Evolutionary conservation across 306 rosid genomes (phyloP).

Genomic region (Gastrolobium bilobum): DNA sequence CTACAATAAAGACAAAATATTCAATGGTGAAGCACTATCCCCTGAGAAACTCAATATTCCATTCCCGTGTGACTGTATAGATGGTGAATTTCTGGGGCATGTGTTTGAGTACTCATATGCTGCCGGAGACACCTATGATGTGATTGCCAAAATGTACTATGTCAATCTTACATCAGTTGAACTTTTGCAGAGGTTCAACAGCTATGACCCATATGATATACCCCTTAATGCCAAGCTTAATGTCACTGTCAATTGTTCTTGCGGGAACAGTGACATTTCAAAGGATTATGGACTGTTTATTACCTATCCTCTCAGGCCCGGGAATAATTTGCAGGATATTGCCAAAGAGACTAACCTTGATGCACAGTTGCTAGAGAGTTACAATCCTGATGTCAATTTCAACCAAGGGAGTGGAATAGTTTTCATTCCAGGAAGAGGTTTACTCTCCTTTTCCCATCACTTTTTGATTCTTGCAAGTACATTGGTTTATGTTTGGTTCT

Average conservation of each 20-base stretch:
- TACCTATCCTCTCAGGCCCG: conserved; percentile 66
- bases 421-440: conserved; percentile 79
- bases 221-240: conserved; percentile 45
- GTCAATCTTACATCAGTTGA: conserved; percentile 66
- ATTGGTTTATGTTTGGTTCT: no score
- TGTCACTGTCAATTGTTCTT: conserved; percentile 70
- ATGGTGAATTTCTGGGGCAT: conserved; percentile 68
- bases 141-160: conserved; percentile 51
- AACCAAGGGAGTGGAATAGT: conserved; percentile 59
- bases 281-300: conserved; percentile 72
- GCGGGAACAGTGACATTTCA: conserved; percentile 69
- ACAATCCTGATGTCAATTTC: conserved; percentile 65
- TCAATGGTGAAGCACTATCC: neutral
- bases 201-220: conserved; percentile 44
- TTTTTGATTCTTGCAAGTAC: neutral
- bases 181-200: conserved; percentile 57
- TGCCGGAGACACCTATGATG: conserved; percentile 55
- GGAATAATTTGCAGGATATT: conserved; percentile 52
- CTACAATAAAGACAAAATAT: conserved; percentile 50
- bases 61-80: conserved; percentile 66
- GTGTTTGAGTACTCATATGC: conserved; percentile 55
- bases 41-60: conserved; percentile 54
- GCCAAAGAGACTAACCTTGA: conserved; percentile 32
- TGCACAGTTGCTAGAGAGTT: conserved; percentile 41
- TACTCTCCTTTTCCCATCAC: neutral